These are phyloP conservation scores for Pleoardoris graminearum DNA, from an alignment of 2,329 filamentous ascomycete genomes.

Conservation along the genomic window DNA sequence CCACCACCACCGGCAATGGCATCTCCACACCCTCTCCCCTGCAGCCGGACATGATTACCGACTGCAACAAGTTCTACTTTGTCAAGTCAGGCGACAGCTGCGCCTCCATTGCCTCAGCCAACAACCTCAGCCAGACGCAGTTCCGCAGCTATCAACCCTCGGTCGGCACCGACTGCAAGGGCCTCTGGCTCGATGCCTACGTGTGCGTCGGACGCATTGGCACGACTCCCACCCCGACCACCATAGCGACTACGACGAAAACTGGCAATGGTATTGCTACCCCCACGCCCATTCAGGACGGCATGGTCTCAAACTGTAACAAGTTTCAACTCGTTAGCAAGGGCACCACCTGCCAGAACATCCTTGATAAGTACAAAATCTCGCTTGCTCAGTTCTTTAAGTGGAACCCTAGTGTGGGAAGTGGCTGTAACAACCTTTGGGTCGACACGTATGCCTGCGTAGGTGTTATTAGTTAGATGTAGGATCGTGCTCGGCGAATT, in stretches of 20 bases:
- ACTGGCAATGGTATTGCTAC: conserved; percentile 7
- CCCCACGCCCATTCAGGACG: conserved; percentile 3
- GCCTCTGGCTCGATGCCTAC: conserved; percentile 8
- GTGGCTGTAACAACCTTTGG: not conserved
- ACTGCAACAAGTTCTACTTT: conserved; percentile 12
- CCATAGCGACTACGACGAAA: not conserved
- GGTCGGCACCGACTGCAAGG: conserved; percentile 6
- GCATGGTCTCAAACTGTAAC: conserved; percentile 5
- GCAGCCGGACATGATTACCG: conserved; percentile 8
- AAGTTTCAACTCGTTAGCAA: not conserved
- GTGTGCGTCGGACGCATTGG: conserved; percentile 10
- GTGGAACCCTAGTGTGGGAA: not conserved
- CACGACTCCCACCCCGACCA: not conserved
- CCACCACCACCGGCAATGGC: conserved; percentile 1
- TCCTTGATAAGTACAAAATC: not conserved
- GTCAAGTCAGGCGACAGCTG: conserved; percentile 7
- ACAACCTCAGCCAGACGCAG: conserved; percentile 10
- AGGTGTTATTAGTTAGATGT: not conserved
- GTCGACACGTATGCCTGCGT: not conserved
- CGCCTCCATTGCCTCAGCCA: not conserved
- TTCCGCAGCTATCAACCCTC: conserved; percentile 7
- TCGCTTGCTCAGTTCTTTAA: not conserved
- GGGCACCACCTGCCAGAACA: not conserved
- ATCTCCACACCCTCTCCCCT: conserved; percentile 6
- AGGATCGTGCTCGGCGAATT: not conserved